These are phyloP conservation scores for Boletus rubroflammeus DNA, from an alignment of 768 basidiomycete genomes.

Conservation along the genomic window DNA sequence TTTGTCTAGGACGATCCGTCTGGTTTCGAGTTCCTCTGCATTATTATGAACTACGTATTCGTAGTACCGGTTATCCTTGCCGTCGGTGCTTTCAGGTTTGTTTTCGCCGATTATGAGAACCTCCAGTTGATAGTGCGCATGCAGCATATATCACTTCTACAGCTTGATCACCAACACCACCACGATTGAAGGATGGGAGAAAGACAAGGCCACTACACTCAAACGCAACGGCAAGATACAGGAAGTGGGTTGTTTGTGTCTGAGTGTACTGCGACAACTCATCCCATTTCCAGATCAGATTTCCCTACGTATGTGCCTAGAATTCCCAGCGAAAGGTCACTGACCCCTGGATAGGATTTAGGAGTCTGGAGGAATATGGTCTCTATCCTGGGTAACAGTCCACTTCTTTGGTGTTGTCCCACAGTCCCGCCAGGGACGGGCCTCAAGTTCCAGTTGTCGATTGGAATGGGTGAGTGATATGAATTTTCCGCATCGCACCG, in stretches of 20 bases:
- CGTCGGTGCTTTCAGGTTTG: slow-evolving; percentile 88
- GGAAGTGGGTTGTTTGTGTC: slow-evolving; percentile 45
- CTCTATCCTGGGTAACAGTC: slow-evolving; percentile 72
- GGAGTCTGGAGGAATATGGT: slow-evolving; percentile 70
- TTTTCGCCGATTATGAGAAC: background rate
- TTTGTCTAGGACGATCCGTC: slow-evolving; percentile 61
- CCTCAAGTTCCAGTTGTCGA: slow-evolving; percentile 68
- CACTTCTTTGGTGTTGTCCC: slow-evolving; percentile 85
- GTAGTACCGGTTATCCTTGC: slow-evolving; percentile 82
- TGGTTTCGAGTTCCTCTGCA: slow-evolving; percentile 67
- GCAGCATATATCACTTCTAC: slow-evolving; percentile 84
- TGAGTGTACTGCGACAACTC: background rate
- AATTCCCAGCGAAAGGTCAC: background rate
- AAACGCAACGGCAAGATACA: slow-evolving; percentile 81
- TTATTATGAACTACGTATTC: slow-evolving; percentile 83
- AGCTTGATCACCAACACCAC: slow-evolving; percentile 77
- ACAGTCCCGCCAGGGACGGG: slow-evolving; percentile 64
- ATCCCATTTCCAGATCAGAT: slow-evolving; percentile 59
- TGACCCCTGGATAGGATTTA: slow-evolving; percentile 57
- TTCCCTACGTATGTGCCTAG: slow-evolving; percentile 73
- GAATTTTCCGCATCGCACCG: slow-evolving; percentile 33
- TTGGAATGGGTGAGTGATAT: slow-evolving; percentile 73
- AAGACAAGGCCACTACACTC: slow-evolving; percentile 87
- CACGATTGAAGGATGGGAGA: slow-evolving; percentile 98
- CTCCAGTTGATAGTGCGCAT: slow-evolving; percentile 10